Evolutionary conservation across 371 early-diverging fungal species (phyloP).

Genomic region (Fennellomyces sp.): DNA sequence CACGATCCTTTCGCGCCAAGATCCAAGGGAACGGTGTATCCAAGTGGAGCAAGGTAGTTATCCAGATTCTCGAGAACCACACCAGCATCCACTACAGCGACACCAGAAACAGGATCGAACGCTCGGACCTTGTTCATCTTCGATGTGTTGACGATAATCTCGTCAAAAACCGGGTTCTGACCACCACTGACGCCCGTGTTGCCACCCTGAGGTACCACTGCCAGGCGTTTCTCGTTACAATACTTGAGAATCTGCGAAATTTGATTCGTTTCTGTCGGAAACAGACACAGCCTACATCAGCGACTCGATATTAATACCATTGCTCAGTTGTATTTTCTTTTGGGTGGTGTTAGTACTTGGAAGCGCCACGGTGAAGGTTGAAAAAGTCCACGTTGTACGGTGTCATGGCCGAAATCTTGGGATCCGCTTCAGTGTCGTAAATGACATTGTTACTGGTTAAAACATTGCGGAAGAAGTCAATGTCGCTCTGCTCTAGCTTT

Average conservation of each 20-base stretch:
- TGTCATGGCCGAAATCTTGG: constrained; percentile 29
- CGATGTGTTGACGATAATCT: constrained; percentile 77
- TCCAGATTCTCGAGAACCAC: constrained; percentile 86
- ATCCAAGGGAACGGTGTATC: constrained; percentile 90
- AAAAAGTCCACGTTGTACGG: constrained; percentile 84
- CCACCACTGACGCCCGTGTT: constrained; percentile 91
- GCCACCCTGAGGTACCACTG: constrained; percentile 95
- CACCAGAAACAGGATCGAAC: constrained; percentile 80
- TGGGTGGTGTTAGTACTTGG: too few relatives aligned
- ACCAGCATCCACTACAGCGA: constrained; percentile 86
- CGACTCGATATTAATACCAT: too few relatives aligned
- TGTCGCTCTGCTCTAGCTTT: constrained; percentile 44
- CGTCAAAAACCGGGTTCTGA: constrained; percentile 89
- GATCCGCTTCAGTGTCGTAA: constrained; percentile 11
- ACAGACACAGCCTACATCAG: constrained; percentile 51
- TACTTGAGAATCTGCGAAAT: constrained; percentile 79
- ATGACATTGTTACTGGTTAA: constrained; percentile 32
- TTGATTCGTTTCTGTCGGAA: constrained; percentile 78
- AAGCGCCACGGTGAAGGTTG: constrained; percentile 79
- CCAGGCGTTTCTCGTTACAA: constrained; percentile 77
- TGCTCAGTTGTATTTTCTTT: too few relatives aligned
- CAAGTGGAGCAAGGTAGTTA: constrained; percentile 71
- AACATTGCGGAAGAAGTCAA: constrained; percentile 54
- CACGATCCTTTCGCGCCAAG: constrained; percentile 88
- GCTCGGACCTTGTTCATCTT: constrained; percentile 75